Percentiles rank a stretch among this genome's conserved stretches.
These are phyloP conservation scores for Penicillium freii DNA, from an alignment of 2,329 filamentous ascomycete species.

Conservation along the genomic window DNA sequence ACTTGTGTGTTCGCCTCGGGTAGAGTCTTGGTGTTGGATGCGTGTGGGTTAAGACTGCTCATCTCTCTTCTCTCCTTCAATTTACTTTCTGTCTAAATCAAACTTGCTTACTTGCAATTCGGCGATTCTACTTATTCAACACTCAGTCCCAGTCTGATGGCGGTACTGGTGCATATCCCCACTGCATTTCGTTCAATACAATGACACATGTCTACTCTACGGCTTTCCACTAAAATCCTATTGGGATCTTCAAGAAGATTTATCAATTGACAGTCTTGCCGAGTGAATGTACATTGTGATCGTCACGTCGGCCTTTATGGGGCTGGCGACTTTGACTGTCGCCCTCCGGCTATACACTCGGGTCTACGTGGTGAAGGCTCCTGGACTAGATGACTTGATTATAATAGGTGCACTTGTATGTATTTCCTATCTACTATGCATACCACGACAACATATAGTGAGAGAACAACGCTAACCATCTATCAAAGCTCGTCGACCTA, in stretches of 20 bases:
- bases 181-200: background rate
- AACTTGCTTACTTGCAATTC: background rate
- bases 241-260: background rate
- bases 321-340: slow-evolving; percentile 21
- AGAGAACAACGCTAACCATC: background rate
- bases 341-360: slow-evolving; percentile 26
- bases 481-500: slow-evolving; percentile 6
- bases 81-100: background rate
- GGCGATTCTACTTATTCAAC: background rate
- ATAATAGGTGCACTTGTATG: slow-evolving; percentile 24
- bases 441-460: background rate
- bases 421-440: background rate
- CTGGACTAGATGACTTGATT: slow-evolving; percentile 32
- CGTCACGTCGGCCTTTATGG: slow-evolving; percentile 22
- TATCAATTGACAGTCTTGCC: background rate
- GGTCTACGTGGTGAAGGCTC: slow-evolving; percentile 21
- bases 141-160: background rate
- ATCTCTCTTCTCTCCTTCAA: background rate
- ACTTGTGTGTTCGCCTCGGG: background rate
- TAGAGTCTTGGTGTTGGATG: background rate
- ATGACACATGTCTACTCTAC: background rate
- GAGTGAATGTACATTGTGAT: slow-evolving; percentile 24
- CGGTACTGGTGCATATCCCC: background rate
- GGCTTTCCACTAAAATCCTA: background rate
- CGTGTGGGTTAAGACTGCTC: background rate